Percentiles rank a stretch among this genome's conserved stretches.
Evolutionary conservation across 192 early-diverging fungal genomes (phyloP).

Genomic region (Linderina pennispora): DNA sequence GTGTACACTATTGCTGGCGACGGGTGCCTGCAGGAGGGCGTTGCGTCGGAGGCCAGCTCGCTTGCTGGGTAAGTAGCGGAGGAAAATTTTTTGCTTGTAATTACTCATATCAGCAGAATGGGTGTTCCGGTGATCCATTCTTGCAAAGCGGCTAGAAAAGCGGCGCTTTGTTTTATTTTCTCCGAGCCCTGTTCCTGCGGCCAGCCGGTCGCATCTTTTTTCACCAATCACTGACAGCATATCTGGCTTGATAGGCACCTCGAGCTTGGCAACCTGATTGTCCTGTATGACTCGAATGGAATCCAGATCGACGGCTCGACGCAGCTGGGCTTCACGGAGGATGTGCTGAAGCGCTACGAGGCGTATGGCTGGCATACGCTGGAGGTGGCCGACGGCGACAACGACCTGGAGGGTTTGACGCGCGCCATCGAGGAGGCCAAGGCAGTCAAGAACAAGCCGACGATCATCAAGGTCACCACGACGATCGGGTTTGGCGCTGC

Average conservation of each 20-base stretch:
- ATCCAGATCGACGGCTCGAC: conserved; percentile 92
- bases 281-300: conserved; percentile 94
- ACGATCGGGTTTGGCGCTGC: conserved; percentile 92
- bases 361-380: conserved; percentile 93
- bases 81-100: too few species aligned
- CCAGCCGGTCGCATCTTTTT: too few species aligned
- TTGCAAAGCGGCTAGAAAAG: too few species aligned
- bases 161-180: conserved; percentile 19
- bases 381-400: conserved; percentile 72
- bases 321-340: conserved; percentile 84
- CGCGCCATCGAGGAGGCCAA: conserved; percentile 77
- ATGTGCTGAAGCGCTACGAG: conserved; percentile 81
- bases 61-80: conserved; percentile 73
- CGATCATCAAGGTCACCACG: conserved; percentile 83
- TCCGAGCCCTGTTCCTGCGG: too few species aligned
- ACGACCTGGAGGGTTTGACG: conserved; percentile 63
- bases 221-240: too few species aligned
- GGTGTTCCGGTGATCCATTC: too few species aligned
- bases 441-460: conserved; percentile 78
- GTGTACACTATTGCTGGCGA: conserved; percentile 85
- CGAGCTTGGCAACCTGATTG: conserved; percentile 90
- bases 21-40: conserved; percentile 98
- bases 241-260: conserved; percentile 61
- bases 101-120: too few species aligned
- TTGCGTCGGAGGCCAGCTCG: conserved; percentile 83